phyloP scores from a whole-genome alignment of 2,329 filamentous ascomycete genomes.

The Colletotrichum godetiae region DNA sequence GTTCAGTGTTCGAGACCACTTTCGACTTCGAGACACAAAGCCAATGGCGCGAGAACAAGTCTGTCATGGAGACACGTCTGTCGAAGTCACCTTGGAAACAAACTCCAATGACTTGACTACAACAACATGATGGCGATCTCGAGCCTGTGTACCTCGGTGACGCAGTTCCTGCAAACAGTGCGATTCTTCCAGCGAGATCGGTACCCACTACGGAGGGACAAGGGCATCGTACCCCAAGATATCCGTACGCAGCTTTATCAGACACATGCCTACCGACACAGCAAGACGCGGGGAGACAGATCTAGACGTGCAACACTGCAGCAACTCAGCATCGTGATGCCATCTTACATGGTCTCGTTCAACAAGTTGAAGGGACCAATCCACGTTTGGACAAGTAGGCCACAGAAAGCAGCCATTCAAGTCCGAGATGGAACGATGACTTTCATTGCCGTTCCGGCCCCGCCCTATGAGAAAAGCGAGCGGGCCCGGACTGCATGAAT shows the following conservation, averaged over 20 bases:
- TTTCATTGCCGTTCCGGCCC: slow-evolving; percentile 38
- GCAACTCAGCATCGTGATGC: slow-evolving; percentile 28
- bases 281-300: not conserved
- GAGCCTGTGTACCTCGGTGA: not conserved
- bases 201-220: not conserved
- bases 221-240: not conserved
- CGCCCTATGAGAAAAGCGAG: slow-evolving; percentile 40
- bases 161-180: not conserved
- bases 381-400: not conserved
- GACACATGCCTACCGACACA: not conserved
- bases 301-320: slow-evolving; percentile 14
- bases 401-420: slow-evolving; percentile 4
- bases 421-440: slow-evolving; percentile 36
- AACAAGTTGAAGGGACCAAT: not conserved
- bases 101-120: not conserved
- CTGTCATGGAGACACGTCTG: slow-evolving; percentile 1
- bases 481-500: slow-evolving; percentile 39
- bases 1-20: not conserved
- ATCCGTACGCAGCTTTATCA: too few species aligned
- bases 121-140: not conserved
- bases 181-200: not conserved
- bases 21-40: not conserved
- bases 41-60: slow-evolving; percentile 3
- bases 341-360: slow-evolving; percentile 26
- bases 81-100: not conserved